These are phyloP conservation scores for Venturia carpophila DNA, from an alignment of 2,329 filamentous ascomycete genomes.

Conservation along the genomic window DNA sequence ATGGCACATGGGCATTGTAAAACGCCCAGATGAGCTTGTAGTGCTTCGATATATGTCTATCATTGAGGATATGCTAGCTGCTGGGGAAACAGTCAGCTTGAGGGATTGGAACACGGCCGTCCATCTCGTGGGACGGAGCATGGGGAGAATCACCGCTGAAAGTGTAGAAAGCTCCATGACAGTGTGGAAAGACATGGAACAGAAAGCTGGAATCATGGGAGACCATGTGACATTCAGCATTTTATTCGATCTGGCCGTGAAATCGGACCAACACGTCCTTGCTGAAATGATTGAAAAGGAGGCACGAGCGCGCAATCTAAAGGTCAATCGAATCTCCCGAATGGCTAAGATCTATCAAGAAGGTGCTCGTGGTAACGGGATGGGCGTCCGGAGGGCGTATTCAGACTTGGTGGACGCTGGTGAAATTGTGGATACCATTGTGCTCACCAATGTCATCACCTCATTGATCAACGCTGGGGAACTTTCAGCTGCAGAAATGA, in stretches of 20 bases:
- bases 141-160: slow-evolving; percentile 48
- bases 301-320: slow-evolving; percentile 61
- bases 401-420: slow-evolving; percentile 73
- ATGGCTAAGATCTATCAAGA: slow-evolving; percentile 77
- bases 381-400: slow-evolving; percentile 69
- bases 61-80: slow-evolving; percentile 71
- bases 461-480: slow-evolving; percentile 72
- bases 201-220: slow-evolving; percentile 53
- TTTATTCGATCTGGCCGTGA: slow-evolving; percentile 80
- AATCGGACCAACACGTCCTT: slow-evolving; percentile 72
- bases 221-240: slow-evolving; percentile 87
- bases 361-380: slow-evolving; percentile 65
- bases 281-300: slow-evolving; percentile 80
- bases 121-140: slow-evolving; percentile 67
- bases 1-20: slow-evolving; percentile 57
- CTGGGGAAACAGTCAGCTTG: slow-evolving; percentile 58
- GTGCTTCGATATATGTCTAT: slow-evolving; percentile 66
- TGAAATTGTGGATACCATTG: slow-evolving; percentile 79
- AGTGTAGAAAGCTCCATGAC: slow-evolving; percentile 63
- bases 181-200: slow-evolving; percentile 88
- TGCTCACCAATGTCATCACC: slow-evolving; percentile 78
- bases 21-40: slow-evolving; percentile 55
- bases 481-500: slow-evolving; percentile 63
- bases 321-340: slow-evolving; percentile 64
- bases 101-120: slow-evolving; percentile 81